Base-by-base conservation (phyloP, 1,284 basidiomycete genomes). In the Pisolithus thermaeus region DNA sequence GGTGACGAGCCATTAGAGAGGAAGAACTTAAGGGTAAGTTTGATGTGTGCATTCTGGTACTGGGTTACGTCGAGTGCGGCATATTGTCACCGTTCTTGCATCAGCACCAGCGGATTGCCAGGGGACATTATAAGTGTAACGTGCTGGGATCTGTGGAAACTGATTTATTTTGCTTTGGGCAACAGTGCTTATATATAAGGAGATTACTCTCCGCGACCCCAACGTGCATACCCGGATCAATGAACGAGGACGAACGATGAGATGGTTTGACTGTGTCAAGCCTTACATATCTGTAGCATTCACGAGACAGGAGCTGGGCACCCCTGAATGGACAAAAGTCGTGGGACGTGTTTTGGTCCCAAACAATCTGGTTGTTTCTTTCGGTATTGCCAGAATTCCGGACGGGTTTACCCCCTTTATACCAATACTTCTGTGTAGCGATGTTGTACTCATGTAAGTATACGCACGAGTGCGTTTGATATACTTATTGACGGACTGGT, bases 21-120 rank as follows among this genome's bases (percentile, higher is more conserved):
- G 87, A 87, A 59, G 72, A 82, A 51, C 65, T 89, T 47, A 89
- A 89, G 77, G 73, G 87, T 87, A 50, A 59, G 80, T 50, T 14
- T 43, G 2, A 28, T n/a, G 11, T 22, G 3, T 43, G 40, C 48
- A 20, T 1, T 1, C 4, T 36, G 38, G 41, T 18, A 12, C 22
- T 16, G 22, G 20, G 23, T 42, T 42, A 23, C 23, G 41, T 16
- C 18, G 6, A 16, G 23, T 9, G 11, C 23, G 41, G 23, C 23
- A 7, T 16, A 42, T 42, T 14, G 25, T 22, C 42, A 8, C 6
- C 41, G 25, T 18, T 28, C 8, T 12, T 12, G 14, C n/a, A 12
- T 4, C 20, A 4, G 9, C 11, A 4, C 11, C 20, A 14, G 22
- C 23, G 27, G 27, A n/a, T 16, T 30, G 9, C 7, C 16, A 7